Conservation (phyloP, 2,329 filamentous ascomycete species). For the Paramyrothecium roridum region DNA sequence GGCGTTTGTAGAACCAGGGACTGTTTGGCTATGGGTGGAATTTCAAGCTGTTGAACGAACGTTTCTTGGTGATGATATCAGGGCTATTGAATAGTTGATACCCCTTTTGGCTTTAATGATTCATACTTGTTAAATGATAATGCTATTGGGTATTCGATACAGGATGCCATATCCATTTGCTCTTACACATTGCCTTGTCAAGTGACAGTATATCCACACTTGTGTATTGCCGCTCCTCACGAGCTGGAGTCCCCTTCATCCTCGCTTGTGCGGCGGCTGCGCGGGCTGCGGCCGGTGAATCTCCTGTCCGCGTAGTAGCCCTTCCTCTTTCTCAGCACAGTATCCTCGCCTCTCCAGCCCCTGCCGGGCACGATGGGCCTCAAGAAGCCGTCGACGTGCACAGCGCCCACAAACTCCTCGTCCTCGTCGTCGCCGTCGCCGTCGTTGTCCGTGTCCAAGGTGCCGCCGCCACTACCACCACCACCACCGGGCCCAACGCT, state of each 20-base stretch:
- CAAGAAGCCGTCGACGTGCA: slow-evolving; percentile 68
- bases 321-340: slow-evolving; percentile 22
- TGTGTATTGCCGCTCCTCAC: background rate
- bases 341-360: slow-evolving; percentile 44
- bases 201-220: too few species aligned
- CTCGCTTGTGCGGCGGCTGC: slow-evolving; percentile 10
- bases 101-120: slow-evolving; percentile 13
- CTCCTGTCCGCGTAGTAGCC: slow-evolving; percentile 16
- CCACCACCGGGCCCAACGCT: slow-evolving; percentile 23
- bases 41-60: slow-evolving; percentile 2
- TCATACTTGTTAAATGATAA: background rate
- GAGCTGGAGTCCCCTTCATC: slow-evolving; percentile 9
- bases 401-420: slow-evolving; percentile 46
- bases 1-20: slow-evolving; percentile 11
- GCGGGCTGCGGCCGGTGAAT: background rate
- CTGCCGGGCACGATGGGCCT: slow-evolving; percentile 46
- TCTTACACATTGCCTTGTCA: too few species aligned
- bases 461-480: slow-evolving; percentile 27
- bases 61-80: slow-evolving; percentile 13
- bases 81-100: slow-evolving; percentile 31
- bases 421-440: slow-evolving; percentile 47
- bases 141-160: background rate
- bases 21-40: slow-evolving; percentile 4
- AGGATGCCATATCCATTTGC: too few species aligned
- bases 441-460: slow-evolving; percentile 22